phyloP scores from a whole-genome alignment of 2,329 filamentous ascomycete genomes.

The Clonostachys sp. region DNA sequence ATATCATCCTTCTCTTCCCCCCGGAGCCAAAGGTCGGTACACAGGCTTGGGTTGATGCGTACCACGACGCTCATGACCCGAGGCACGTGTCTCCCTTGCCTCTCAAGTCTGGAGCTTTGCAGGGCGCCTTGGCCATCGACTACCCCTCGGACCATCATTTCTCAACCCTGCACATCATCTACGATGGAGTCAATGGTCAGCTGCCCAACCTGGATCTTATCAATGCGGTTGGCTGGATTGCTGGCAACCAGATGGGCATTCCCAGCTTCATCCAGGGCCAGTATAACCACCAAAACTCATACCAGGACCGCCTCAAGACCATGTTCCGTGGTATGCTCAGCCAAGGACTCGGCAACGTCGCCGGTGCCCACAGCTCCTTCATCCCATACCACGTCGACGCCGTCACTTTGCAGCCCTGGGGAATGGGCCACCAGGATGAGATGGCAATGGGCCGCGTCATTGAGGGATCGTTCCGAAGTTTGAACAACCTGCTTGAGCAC shows the following conservation, averaged over 20 bases:
- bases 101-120: constrained; percentile 87
- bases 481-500: constrained; percentile 96
- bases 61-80: constrained; percentile 82
- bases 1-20: constrained; percentile 88
- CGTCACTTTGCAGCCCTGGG: constrained; percentile 85
- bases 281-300: constrained; percentile 76
- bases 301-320: constrained; percentile 76
- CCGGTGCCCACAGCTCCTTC: constrained; percentile 89
- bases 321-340: constrained; percentile 91
- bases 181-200: constrained; percentile 94
- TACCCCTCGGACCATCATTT: constrained; percentile 84
- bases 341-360: constrained; percentile 69
- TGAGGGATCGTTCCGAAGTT: constrained; percentile 84
- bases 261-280: constrained; percentile 80
- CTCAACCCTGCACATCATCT: constrained; percentile 83
- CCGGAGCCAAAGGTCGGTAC: constrained; percentile 86
- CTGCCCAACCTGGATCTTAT: constrained; percentile 93
- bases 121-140: constrained; percentile 90
- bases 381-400: constrained; percentile 98
- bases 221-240: constrained; percentile 87
- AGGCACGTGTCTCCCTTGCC: constrained; percentile 69
- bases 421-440: constrained; percentile 93
- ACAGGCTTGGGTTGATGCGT: constrained; percentile 96
- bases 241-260: constrained; percentile 88
- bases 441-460: constrained; percentile 89